A percentile compares a stretch with the other conserved stretches of the same genome.
These are phyloP conservation scores for Arthrinium phaeospermum DNA, from an alignment of 2,329 filamentous ascomycete genomes.

Conservation along the genomic window DNA sequence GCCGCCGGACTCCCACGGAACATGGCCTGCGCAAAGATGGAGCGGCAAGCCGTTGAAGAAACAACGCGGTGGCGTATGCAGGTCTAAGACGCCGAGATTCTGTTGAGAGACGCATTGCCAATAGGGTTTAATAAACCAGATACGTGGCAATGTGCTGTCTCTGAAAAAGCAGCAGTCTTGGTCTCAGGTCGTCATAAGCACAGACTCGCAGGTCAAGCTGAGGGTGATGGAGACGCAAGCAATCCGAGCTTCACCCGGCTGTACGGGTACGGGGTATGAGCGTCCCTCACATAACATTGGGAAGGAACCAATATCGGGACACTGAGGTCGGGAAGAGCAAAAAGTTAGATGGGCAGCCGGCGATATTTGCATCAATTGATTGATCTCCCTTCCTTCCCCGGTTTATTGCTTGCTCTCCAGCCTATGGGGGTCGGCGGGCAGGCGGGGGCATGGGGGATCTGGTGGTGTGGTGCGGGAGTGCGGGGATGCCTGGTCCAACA, in stretches of 20 bases:
- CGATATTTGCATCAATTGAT: neutral
- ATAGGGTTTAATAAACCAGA: neutral
- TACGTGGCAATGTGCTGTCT: slow-evolving; percentile 12
- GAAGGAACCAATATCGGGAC: neutral
- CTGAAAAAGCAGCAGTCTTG: neutral
- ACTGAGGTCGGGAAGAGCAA: neutral
- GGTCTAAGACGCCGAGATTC: neutral
- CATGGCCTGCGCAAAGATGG: neutral
- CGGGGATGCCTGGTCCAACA: neutral
- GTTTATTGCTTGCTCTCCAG: neutral
- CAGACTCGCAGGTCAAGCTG: neutral
- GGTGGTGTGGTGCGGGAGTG: neutral
- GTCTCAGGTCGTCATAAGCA: neutral
- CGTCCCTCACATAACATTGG: neutral
- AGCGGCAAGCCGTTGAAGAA: slow-evolving; percentile 14
- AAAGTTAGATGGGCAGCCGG: neutral
- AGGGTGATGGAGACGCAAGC: neutral
- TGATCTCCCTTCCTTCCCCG: neutral
- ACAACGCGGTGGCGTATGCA: neutral
- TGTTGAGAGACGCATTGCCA: neutral
- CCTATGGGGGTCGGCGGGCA: neutral
- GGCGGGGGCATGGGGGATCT: no score
- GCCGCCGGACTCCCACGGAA: no score
- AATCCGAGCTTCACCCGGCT: neutral
- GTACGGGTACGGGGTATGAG: neutral